Conservation (phyloP, 2,329 filamentous ascomycete species). For the Cadophora luteo-olivacea region DNA sequence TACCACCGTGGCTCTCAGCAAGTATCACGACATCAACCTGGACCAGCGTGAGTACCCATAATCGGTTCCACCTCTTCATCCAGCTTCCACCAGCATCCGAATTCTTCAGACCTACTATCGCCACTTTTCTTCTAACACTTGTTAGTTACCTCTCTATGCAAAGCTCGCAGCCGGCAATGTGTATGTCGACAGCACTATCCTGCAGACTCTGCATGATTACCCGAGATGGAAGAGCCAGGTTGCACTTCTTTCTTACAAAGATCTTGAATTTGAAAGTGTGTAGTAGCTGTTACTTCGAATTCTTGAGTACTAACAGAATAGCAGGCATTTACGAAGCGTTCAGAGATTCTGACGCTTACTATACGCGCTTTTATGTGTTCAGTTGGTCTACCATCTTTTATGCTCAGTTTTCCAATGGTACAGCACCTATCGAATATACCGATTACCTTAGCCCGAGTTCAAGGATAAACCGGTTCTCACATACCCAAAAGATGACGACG, state of each 20-base stretch:
- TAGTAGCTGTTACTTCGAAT: background rate
- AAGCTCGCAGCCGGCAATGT: slow-evolving; percentile 50
- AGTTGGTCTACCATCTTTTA: background rate
- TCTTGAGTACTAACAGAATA: background rate
- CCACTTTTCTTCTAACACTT: background rate
- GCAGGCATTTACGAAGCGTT: slow-evolving; percentile 43
- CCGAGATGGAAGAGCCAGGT: slow-evolving; percentile 53
- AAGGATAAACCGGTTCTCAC: slow-evolving; percentile 61
- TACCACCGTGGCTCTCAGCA: slow-evolving; percentile 57
- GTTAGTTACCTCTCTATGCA: background rate
- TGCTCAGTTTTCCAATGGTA: slow-evolving; percentile 35
- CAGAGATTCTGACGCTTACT: slow-evolving; percentile 52
- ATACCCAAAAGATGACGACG: slow-evolving; percentile 65
- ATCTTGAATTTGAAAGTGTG: slow-evolving; percentile 53
- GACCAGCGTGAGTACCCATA: slow-evolving; percentile 44
- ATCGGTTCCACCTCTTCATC: background rate
- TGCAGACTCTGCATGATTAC: slow-evolving; percentile 60
- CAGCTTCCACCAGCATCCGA: background rate
- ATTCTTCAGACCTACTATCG: background rate
- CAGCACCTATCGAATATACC: slow-evolving; percentile 49
- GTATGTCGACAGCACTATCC: slow-evolving; percentile 53
- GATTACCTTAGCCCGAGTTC: slow-evolving; percentile 55
- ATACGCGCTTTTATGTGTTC: slow-evolving; percentile 50
- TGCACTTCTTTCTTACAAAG: slow-evolving; percentile 55
- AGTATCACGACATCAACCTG: slow-evolving; percentile 57